These are phyloP conservation scores for Endoconidiophora laricicola DNA, from an alignment of 2,329 filamentous ascomycete species.

Conservation along the genomic window DNA sequence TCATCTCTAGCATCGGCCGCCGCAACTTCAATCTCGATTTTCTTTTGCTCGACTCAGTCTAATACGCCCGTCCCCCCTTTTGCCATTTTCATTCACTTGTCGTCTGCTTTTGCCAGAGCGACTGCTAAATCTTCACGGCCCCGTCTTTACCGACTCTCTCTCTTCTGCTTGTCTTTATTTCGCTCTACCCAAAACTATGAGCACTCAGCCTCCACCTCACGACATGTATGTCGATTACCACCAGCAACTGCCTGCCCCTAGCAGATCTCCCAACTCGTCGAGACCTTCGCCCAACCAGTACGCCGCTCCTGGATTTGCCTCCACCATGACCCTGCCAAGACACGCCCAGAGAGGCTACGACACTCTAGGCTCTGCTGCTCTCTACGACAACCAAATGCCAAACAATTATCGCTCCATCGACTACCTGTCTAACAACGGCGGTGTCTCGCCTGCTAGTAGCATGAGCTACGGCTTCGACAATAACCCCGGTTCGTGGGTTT, in stretches of 20 bases:
- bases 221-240: conserved; percentile 62
- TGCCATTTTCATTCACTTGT: background rate
- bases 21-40: background rate
- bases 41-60: background rate
- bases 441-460: conserved; percentile 22
- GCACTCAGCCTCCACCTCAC: conserved; percentile 32
- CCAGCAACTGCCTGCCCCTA: conserved; percentile 24
- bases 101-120: conserved; percentile 11
- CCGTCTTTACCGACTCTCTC: background rate
- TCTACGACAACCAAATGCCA: conserved; percentile 53
- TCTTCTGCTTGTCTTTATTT: background rate
- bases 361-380: conserved; percentile 41
- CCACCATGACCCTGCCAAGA: conserved; percentile 26
- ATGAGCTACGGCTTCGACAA: conserved; percentile 41
- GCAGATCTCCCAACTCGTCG: conserved; percentile 53
- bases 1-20: no score
- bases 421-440: conserved; percentile 22
- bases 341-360: conserved; percentile 63
- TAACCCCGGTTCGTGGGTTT: conserved; percentile 59
- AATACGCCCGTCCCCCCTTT: background rate
- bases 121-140: background rate
- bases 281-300: conserved; percentile 43
- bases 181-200: conserved; percentile 22
- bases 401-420: conserved; percentile 45
- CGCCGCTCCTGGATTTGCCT: conserved; percentile 22